Base-by-base conservation (phyloP, 495 filamentous ascomycete species). In the Aspergillus conjunctus region DNA sequence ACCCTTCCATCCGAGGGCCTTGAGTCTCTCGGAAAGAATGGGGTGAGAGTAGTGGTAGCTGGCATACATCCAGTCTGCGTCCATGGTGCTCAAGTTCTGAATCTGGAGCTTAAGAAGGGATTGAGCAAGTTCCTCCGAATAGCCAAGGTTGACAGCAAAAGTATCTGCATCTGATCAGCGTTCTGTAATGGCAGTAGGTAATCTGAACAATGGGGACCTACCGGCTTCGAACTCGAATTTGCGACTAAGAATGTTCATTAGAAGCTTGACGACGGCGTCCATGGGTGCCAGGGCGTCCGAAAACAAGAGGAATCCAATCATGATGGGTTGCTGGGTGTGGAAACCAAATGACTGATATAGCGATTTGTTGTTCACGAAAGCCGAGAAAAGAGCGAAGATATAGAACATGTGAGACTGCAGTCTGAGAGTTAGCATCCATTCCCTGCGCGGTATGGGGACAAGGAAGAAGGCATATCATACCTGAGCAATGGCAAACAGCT, bases 11-110 rank as follows among this genome's bases (percentile, higher is more conserved):
- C 90, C 87, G 32, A 98, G 80, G 0, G 93, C 94, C 77, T 88
- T 91, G 64, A 98, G 79, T 63, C 94, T 85, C 82, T 98, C 95
- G 8, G 92, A 88, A 56, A 98, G 83, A 64, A 98, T 98, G 1
- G 94, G 94, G 76, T 98, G 94, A 8, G 92, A 97, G 83, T 93
- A 96, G 78, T 98, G 91, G 79, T 98, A 98, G 79, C 88, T 93
- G 26, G 95, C 92, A 73, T 97, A 98, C 79, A 97, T 83, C 89
- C 89, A 95, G 73, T 98, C 95, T 43, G 94, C 94, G 72, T 98
- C 95, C 93, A 98, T 97, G 58, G 90, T 95, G 77, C 91, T 93
- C 58, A 98, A 82, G 69, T 98, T 98, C 78, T 98, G 91, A 72
- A 97, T 91, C 74, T 98, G 94, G 41, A 98, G 89, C 79, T 98